Base-by-base conservation (phyloP, 108 stramenopile genomes). In the Poteriospumella lacustris region DNA sequence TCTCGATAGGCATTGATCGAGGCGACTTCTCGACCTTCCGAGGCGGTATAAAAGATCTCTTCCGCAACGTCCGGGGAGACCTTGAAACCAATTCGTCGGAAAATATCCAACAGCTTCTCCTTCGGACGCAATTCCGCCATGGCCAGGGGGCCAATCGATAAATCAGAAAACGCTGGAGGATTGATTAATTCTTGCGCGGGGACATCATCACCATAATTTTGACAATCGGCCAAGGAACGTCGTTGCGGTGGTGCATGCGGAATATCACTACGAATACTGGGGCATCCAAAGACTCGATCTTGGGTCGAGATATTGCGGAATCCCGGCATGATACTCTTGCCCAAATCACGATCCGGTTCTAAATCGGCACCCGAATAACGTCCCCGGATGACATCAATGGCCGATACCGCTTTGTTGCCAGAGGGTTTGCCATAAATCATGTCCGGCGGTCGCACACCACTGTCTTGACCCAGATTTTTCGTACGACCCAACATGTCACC, bases 151-250 rank as follows among this genome's bases (percentile, higher is more conserved):
- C 31, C 41, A 42, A 73, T 73, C 31, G 70, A 73, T 56, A 73
- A 42, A 38, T 73, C 47, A 33, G 70, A 73, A 31, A 73, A 73
- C 5, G 43, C 70, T 12, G 43, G 44, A 73, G 70, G 70, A 19
- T 44, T 52, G 47, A 73, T 38, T 5, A 73, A 31, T 5, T 73
- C 70, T 38, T 56, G 70, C 40, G 70, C 70, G 9, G 70, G 47
- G 24, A 81, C 79, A 75, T 88, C 88, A 59, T 91, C 89, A 1
- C 91, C 91, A 68, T 90, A 91, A 68, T 91, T 91, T 75, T 89
- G 89, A n/a, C 70, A 56, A 60, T 91, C 89, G 19, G 89, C 89
- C 19, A 91, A 80, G 2, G 87, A 88, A 1, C 84, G 76, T 26
- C 86, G 76, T 9, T 36, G 3, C 5, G 36, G 9, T 26, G 70